Evolutionary conservation across 768 basidiomycete genomes (phyloP), one percentile per base, ranked within the genome.

Genomic region (Suillus fuscotomentosus): DNA sequence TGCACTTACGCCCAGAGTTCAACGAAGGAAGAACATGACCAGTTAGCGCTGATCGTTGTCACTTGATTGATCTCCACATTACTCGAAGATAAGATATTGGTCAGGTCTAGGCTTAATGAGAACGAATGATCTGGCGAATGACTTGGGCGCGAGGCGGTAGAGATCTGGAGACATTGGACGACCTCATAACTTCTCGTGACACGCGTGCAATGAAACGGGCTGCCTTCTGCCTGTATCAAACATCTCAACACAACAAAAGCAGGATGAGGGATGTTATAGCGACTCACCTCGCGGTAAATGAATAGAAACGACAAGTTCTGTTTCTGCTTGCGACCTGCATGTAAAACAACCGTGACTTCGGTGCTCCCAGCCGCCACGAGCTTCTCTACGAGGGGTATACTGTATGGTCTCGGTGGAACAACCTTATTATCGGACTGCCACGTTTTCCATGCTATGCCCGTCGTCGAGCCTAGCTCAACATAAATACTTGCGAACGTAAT

Each of bases 1-100:
- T 42, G 41, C 27, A 79, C 90, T 73, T 68, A 90, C 88, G 77
- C 70, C 22, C 72, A 66, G 17, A 72, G 66, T 11, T 77, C 73
- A 2, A 75, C 67, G n/a, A 83, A 61, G 8, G 82, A 70, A 2
- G 73, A 72, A 65, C 85, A 88, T 48, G 74, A 73, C 94, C 94
- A 95, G 6, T 79, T 77, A 1, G 91, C 85, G 68, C 93, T 94
- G 59, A 93, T 66, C 34, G 85, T 81, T 4, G 82, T 83, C 8
- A 95, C 69, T 67, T 91, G 87, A 4, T 79, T 80, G 20, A 95
- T 67, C 17, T 73, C 69, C 39, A 91, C 70, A 17, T 79, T 70
- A 27, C 72, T 72, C 5, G 78, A 78, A 22, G 76, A 71, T 0
- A 79, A 78, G 0, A 80, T 63, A 70, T 91, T 91, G 59, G 81